Percentiles rank a stretch among this genome's conserved stretches.
Evolutionary conservation across 148 eudicot species (phyloP).

Genomic region (Rhododendron simsii): DNA sequence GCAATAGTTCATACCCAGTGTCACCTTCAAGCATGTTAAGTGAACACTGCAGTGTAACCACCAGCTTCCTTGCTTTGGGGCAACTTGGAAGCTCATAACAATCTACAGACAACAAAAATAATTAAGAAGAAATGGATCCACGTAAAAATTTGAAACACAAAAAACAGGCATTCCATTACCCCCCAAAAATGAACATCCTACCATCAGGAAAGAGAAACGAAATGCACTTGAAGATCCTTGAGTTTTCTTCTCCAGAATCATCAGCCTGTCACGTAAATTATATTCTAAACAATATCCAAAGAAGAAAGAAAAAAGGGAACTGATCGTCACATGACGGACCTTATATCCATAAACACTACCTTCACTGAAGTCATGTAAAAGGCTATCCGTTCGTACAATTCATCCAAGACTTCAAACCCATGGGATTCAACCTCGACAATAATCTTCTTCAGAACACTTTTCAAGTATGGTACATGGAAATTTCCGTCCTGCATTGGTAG

Average conservation of each 20-base stretch:
- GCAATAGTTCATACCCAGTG: conserved; percentile 63
- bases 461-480: conserved; percentile 48
- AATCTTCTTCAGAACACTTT: conserved; percentile 64
- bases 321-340: not conserved
- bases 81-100: conserved; percentile 23
- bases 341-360: conserved; percentile 32
- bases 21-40: conserved; percentile 97
- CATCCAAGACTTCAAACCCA: conserved; percentile 61
- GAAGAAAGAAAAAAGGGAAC: not conserved
- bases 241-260: conserved; percentile 33
- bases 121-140: not conserved
- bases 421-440: conserved; percentile 71
- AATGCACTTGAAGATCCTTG: conserved; percentile 56
- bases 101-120: conserved; percentile 19
- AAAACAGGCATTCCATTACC: not conserved
- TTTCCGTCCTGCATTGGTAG: conserved; percentile 49
- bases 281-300: not conserved
- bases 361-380: conserved; percentile 59
- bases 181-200: conserved; percentile 11
- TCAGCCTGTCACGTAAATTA: conserved; percentile 41
- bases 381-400: conserved; percentile 65
- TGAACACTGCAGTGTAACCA: conserved; percentile 67
- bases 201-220: conserved; percentile 64
- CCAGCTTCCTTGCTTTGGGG: conserved; percentile 41
- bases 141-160: not conserved